Percentiles rank a stretch among this genome's conserved stretches.
Conservation (phyloP, 345 rosid genomes). For the Boechera divaricarpa region DNA sequence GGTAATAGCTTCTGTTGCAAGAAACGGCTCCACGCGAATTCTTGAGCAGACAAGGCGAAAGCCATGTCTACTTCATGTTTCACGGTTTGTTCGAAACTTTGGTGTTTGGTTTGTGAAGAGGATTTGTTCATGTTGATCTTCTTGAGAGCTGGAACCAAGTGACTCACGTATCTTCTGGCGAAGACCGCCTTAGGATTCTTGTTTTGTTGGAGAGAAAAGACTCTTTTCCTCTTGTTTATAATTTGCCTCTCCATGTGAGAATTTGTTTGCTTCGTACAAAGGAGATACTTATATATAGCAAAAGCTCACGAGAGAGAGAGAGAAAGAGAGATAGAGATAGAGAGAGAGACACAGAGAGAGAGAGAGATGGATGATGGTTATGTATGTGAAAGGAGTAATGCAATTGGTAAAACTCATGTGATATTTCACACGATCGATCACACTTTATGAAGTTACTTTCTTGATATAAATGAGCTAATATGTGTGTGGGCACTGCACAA, state of each 20-base stretch:
- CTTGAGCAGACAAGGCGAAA: slow-evolving; percentile 48
- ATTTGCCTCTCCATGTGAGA: slow-evolving; percentile 42
- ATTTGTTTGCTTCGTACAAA: slow-evolving; percentile 15
- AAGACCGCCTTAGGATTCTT: slow-evolving; percentile 31
- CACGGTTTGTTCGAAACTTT: slow-evolving; percentile 36
- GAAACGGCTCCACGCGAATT: slow-evolving; percentile 54
- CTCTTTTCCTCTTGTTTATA: slow-evolving; percentile 42
- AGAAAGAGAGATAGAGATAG: neutral
- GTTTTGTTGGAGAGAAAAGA: slow-evolving; percentile 42
- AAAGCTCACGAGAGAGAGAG: neutral
- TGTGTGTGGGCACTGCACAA: neutral
- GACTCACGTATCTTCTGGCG: slow-evolving; percentile 42
- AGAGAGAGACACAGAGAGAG: neutral
- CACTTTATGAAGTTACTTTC: slow-evolving; percentile 26
- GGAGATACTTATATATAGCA: slow-evolving; percentile 12
- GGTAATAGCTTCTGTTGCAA: slow-evolving; percentile 38
- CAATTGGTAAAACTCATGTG: slow-evolving; percentile 5
- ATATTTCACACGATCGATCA: slow-evolving; percentile 15
- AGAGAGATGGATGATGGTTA: neutral
- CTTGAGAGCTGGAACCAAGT: slow-evolving; percentile 49
- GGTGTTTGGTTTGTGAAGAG: slow-evolving; percentile 2
- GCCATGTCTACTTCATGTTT: slow-evolving; percentile 55
- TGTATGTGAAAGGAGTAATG: slow-evolving; percentile 9
- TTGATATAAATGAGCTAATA: slow-evolving; percentile 16
- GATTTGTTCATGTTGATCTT: slow-evolving; percentile 32